Evolutionary conservation across 2,329 filamentous ascomycete genomes (phyloP).

Genomic region (Chrysosporium keratinophilum): DNA sequence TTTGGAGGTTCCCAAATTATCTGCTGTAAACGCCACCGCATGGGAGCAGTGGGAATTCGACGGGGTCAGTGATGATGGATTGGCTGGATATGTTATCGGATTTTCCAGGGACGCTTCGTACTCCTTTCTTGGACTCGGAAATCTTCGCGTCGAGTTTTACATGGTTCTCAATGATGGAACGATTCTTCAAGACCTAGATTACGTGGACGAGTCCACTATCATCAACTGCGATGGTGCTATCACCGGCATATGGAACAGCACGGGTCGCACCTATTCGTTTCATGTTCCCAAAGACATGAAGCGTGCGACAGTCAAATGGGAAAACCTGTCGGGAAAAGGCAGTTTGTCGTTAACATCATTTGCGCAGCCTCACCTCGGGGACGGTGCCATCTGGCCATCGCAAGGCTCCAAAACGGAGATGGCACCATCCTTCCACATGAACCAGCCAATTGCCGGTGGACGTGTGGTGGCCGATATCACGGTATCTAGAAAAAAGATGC

Average conservation of each 20-base stretch:
- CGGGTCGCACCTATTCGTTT: constrained; percentile 15
- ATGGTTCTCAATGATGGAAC: constrained; percentile 19
- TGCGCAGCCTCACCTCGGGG: constrained; percentile 14
- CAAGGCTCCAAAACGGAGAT: constrained; percentile 6
- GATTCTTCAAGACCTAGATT: constrained; percentile 20
- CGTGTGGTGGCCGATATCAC: constrained; percentile 14
- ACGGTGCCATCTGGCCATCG: constrained; percentile 11
- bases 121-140: constrained; percentile 22
- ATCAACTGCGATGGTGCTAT: constrained; percentile 16
- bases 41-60: constrained; percentile 28
- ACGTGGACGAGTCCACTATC: constrained; percentile 18
- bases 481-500: constrained; percentile 11
- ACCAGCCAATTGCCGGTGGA: constrained; percentile 18
- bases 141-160: constrained; percentile 22
- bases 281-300: constrained; percentile 15
- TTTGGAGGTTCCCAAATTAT: constrained; percentile 18
- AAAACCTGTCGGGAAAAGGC: constrained; percentile 10
- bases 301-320: constrained; percentile 10
- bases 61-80: constrained; percentile 21
- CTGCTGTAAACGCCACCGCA: constrained; percentile 20
- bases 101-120: constrained; percentile 26
- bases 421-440: constrained; percentile 18
- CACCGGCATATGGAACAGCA: constrained; percentile 9
- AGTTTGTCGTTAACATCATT: constrained; percentile 16
- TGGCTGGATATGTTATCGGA: constrained; percentile 21